Evolutionary conservation across 169 alveolate genomes (phyloP).

Genomic region (Eimeria praecox): DNA sequence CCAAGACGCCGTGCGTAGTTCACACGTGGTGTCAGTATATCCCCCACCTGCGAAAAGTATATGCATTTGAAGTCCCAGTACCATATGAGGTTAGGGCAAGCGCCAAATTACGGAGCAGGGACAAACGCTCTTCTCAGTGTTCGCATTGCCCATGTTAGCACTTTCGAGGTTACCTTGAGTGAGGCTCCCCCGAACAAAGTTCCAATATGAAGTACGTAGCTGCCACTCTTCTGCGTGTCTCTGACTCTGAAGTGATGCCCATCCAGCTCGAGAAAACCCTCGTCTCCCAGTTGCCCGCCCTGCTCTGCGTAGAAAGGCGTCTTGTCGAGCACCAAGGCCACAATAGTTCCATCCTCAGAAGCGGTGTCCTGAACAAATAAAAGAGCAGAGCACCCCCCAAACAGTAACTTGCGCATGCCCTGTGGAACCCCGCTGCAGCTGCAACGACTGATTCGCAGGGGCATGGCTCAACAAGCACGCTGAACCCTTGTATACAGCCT

Average conservation of each 20-base stretch:
- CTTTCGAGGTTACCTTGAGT: slow-evolving; percentile 37
- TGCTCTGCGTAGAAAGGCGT: slow-evolving; percentile 94
- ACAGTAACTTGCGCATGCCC: background rate
- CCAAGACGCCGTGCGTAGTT: slow-evolving; percentile 92
- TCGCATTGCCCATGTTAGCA: background rate
- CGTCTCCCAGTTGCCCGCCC: slow-evolving; percentile 91
- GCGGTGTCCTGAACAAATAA: slow-evolving; percentile 36
- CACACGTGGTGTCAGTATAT: slow-evolving; percentile 83
- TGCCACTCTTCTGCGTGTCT: slow-evolving; percentile 92
- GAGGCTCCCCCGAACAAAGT: slow-evolving; percentile 76
- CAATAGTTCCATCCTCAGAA: slow-evolving; percentile 33
- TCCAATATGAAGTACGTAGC: slow-evolving; percentile 93
- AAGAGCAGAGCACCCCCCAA: background rate
- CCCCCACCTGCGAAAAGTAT: slow-evolving; percentile 76
- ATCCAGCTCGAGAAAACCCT: slow-evolving; percentile 82
- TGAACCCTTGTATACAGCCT: background rate
- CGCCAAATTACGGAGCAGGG: background rate
- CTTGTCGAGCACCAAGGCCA: slow-evolving; percentile 90
- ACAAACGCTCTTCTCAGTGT: background rate
- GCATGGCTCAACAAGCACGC: slow-evolving; percentile 2
- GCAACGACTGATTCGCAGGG: background rate
- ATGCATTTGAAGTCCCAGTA: background rate
- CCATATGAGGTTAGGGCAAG: background rate
- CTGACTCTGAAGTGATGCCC: slow-evolving; percentile 88
- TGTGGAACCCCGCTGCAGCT: background rate